Evolutionary conservation across 1,284 basidiomycete species (phyloP), one percentile per base, ranked within the genome.

Genomic region (Agroathelia rolfsii): DNA sequence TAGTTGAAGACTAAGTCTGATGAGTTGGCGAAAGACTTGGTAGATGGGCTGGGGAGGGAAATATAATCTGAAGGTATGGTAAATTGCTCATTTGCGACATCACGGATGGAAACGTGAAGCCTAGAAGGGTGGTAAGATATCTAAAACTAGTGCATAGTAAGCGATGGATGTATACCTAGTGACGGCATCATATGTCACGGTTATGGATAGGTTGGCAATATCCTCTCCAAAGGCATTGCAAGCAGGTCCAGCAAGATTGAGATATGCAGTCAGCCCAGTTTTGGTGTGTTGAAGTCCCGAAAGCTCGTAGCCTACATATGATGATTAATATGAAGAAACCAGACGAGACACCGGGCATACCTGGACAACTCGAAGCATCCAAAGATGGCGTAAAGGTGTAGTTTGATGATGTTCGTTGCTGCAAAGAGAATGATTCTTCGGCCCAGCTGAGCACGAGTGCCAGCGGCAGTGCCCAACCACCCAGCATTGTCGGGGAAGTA

Each of bases 151-250:
- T 38, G 11, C 30, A 34, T 3, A 30, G 21, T 15, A 19, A 24
- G 20, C 26, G 11, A 12, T 26, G 36, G 24, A 25, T 6, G 44
- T 56, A 18, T 42, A 73, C 76, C 72, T 60, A 10, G 62, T 56
- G 20, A 54, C 47, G 2, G 69, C 68, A 47, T 85, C 78, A 43
- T 81, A 81, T 9, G 66, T 69, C 9, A 83, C 76, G 42, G 75
- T 52, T 9, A 88, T 59, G 4, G 69, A 76, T 26, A 87, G 66
- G 38, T 74, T 58, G 2, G 52, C 21, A 24, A 85, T 61, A 46
- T 88, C 84, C 8, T 53, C 60, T 10, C 82, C 81, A 45, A 82
- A 88, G 7, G 76, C 80, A 42, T 83, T 67, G 52, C 85, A 88
- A 2, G 71, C 59, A 10, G 53, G 32, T 2, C 80, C 81, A 3